Evolutionary conservation across 257 asterid genomes (phyloP), one percentile per base, ranked within the genome.

Genomic region (Salvia splendens): DNA sequence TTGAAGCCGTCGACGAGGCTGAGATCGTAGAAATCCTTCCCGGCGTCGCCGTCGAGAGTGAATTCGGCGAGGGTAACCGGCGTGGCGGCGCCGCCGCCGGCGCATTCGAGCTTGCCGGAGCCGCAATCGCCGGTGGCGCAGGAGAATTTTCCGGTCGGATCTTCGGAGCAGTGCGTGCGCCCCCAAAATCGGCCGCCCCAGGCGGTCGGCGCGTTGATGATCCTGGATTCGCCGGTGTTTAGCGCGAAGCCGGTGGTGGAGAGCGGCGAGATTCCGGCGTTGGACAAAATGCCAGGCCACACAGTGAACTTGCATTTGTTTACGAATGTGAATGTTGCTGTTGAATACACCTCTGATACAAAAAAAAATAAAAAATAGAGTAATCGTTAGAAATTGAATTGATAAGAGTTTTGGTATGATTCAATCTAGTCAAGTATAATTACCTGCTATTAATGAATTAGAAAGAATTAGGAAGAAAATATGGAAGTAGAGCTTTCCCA

Each of bases 161-260:
- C n/a, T n/a, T n/a, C n/a, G n/a, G n/a, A n/a, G n/a, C n/a, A n/a
- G n/a, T n/a, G n/a, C n/a, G n/a, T 87, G 95, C 98, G 70, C 0
- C 82, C 98, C 98, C 98, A 92, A 43, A 92, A 84, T 0, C 98
- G 85, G 35, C 98, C 98, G 1, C 98, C 97, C 98, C 98, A 92
- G 0, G 86, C 67, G 52, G 89, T 7, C 40, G 97, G 98, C 2
- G 86, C 95, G 24, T 76, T 74, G 58, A 92, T 66, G 50, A 68
- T 47, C 46, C 58, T 77, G 1, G 98, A 69, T 50, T 87, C 95
- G 2, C 93, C 95, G 41, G 62, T 68, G 51, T 84, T 85, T 4
- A 92, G 75, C 0, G 79, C 73, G 67, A 92, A 92, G 0, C 98
- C 98, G 2, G 91, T 87, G 4, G 91, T 67, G 1, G 86, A 10